Evolutionary conservation across 2,329 filamentous ascomycete species (phyloP).

Genomic region (Cladosporium sphaerospermum): DNA sequence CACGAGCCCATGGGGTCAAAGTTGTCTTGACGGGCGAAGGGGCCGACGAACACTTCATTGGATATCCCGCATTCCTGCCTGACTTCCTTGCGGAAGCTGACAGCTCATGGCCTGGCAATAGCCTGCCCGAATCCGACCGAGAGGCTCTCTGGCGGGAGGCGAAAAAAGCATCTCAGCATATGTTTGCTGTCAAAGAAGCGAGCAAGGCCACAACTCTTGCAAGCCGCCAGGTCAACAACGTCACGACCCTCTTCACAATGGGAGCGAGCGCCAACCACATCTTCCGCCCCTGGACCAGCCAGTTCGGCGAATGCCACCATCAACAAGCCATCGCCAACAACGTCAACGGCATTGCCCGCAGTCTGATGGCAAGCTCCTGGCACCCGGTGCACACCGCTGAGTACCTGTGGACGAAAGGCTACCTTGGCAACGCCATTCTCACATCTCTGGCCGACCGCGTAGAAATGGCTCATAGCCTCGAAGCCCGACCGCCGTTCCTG

Average conservation of each 20-base stretch:
- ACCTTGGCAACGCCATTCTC: slow-evolving; percentile 9
- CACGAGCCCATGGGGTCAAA: slow-evolving; percentile 7
- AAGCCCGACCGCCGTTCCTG: slow-evolving; percentile 28
- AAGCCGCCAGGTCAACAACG: slow-evolving; percentile 2
- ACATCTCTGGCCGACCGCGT: slow-evolving; percentile 6
- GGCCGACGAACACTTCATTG: slow-evolving; percentile 9
- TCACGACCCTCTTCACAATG: slow-evolving; percentile 1
- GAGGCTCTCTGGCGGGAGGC: neutral
- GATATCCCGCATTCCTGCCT: slow-evolving; percentile 1
- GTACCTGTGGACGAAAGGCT: slow-evolving; percentile 10
- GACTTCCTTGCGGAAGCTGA: slow-evolving; percentile 7
- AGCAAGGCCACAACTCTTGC: neutral
- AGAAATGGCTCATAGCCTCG: slow-evolving; percentile 26
- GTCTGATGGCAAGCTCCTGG: slow-evolving; percentile 7
- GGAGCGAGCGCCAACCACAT: neutral
- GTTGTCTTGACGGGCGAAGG: slow-evolving; percentile 11
- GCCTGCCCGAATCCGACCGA: neutral
- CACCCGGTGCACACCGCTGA: slow-evolving; percentile 10
- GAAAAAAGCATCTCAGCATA: neutral
- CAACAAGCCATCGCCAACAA: slow-evolving; percentile 5
- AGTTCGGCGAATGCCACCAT: slow-evolving; percentile 1
- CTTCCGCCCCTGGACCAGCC: neutral
- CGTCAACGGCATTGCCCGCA: neutral
- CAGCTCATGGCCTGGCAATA: neutral
- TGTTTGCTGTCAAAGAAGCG: neutral